A percentile compares a stretch with the other conserved stretches of the same genome.
These are phyloP conservation scores for Populus trichocarpa DNA, from an alignment of 441 rosid genomes.

Conservation along the genomic window DNA sequence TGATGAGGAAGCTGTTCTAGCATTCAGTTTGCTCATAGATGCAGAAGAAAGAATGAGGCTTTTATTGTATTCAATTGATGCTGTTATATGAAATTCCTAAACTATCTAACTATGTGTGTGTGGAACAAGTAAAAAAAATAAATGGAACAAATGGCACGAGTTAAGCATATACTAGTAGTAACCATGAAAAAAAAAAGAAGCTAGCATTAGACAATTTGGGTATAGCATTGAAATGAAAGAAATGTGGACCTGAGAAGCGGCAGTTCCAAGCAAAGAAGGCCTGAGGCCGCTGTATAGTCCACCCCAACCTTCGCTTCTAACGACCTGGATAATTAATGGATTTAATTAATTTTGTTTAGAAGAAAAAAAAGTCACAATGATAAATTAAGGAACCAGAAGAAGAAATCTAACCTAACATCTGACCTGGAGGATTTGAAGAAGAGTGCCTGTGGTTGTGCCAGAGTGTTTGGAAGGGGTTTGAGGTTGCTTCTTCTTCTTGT, in stretches of 20 bases:
- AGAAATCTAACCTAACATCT: not conserved
- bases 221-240: not conserved
- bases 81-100: not conserved
- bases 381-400: not conserved
- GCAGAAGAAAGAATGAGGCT: not conserved
- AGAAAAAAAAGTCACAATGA: not conserved
- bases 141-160: not conserved
- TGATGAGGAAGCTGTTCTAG: not conserved
- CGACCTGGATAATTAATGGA: constrained; percentile 26
- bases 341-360: not conserved
- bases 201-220: not conserved
- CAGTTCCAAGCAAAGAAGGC: constrained; percentile 69
- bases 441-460: constrained; percentile 23
- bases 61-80: not conserved
- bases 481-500: constrained; percentile 31
- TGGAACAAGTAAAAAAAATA: not conserved
- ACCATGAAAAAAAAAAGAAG: not conserved
- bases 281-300: constrained; percentile 69
- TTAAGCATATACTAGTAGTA: not conserved
- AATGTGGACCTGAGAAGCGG: constrained; percentile 51
- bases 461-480: constrained; percentile 20
- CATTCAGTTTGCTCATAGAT: not conserved
- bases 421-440: constrained; percentile 47
- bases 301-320: constrained; percentile 58
- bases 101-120: not conserved